Conservation (phyloP, 169 alveolate genomes). For the Plasmodium yoelii region DNA sequence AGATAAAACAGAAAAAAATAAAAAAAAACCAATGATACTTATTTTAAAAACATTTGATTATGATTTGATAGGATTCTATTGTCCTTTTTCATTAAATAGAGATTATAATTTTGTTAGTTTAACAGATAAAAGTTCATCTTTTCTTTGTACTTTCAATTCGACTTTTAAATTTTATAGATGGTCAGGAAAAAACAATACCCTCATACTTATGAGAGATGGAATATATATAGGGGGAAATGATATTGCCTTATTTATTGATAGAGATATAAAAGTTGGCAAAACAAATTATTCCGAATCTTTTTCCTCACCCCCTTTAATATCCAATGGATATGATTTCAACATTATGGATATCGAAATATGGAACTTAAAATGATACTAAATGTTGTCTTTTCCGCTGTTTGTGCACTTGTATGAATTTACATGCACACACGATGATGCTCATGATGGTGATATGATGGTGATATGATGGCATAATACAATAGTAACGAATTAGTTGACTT, state of each 20-base stretch:
- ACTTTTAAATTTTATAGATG: slow-evolving; percentile 58
- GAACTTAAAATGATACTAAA: slow-evolving; percentile 17
- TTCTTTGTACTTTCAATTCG: slow-evolving; percentile 54
- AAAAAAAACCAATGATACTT: slow-evolving; percentile 71
- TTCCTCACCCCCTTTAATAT: slow-evolving; percentile 44
- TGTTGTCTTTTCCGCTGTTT: too few species aligned
- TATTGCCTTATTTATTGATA: slow-evolving; percentile 53
- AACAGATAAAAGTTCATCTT: slow-evolving; percentile 62
- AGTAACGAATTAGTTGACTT: too few species aligned
- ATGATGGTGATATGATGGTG: too few species aligned
- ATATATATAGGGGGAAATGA: slow-evolving; percentile 72
- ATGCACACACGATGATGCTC: too few species aligned
- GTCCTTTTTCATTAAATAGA: slow-evolving; percentile 71
- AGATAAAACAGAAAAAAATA: slow-evolving; percentile 66
- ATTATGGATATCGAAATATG: slow-evolving; percentile 71
- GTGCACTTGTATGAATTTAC: too few species aligned
- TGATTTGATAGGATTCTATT: slow-evolving; percentile 66
- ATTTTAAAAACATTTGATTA: slow-evolving; percentile 52
- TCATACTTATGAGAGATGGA: slow-evolving; percentile 54
- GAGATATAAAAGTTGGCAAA: slow-evolving; percentile 49
- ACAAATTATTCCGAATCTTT: slow-evolving; percentile 61
- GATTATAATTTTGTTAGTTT: slow-evolving; percentile 49
- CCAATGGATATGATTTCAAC: slow-evolving; percentile 42
- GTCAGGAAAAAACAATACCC: slow-evolving; percentile 69
- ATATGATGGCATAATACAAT: too few species aligned